Evolutionary conservation across 257 asterid genomes (phyloP), one percentile per base, ranked within the genome.

Genomic region (Paulownia fortunei): DNA sequence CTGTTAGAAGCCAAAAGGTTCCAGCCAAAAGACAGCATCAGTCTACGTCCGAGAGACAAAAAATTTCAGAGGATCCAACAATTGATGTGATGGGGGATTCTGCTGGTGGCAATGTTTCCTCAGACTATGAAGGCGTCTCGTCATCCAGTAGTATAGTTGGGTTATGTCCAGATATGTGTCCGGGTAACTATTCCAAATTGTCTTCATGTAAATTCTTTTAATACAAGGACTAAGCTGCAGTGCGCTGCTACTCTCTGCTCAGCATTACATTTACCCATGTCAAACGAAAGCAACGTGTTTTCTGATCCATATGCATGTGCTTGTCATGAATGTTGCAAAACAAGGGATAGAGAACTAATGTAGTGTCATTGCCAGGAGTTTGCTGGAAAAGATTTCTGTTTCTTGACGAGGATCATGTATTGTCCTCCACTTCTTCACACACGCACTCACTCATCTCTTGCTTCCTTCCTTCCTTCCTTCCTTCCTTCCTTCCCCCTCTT

Each of bases 91-190:
- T 80, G 58, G 89, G 82, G 66, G 89, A 87, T 85, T 74, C 84
- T 74, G 71, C 80, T n/a, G 81, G 84, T 60, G 85, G 85, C 64
- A 79, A 72, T 80, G 73, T 69, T 74, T 37, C 55, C 19, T 64
- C 84, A 46, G 95, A 91, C 46, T 66, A 85, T 76, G 97, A 93
- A 73, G 90, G 80, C 60, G 15, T 56, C 52, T 83, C 81, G 49
- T 85, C 91, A 59, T 82, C 96, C 42, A 83, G 87, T 78, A 73
- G 84, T 82, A 95, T 95, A 72, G 84, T 88, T 79, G 99, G 99
- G 79, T 39, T 85, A 55, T 95, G 99, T 85, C 89, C 94, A 80
- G 96, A 93, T 84, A 95, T 95, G 99, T 95, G 99, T 80, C 99
- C 99, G 77, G 99, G 99, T 95, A 85, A 61, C 81, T 71, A 24